Evolutionary conservation across 148 eudicot species (phyloP).

Genomic region (Chenopodium berlandieri): DNA sequence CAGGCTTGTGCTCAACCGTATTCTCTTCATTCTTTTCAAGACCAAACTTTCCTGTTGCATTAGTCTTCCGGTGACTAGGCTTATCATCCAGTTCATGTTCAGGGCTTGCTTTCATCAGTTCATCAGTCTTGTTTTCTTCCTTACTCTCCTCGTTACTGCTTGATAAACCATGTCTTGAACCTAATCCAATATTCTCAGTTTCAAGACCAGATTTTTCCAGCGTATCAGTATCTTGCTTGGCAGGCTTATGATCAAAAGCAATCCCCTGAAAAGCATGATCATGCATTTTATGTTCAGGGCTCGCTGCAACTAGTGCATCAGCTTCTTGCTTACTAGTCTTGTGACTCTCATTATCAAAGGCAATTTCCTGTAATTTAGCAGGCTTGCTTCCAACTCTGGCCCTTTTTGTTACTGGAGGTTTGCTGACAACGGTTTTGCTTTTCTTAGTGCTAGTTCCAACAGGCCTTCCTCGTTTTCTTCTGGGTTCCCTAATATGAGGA

Average conservation of each 20-base stretch:
- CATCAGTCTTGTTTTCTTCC: conserved; percentile 7
- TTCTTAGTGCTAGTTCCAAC: conserved; percentile 29
- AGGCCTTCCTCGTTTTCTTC: conserved; percentile 66
- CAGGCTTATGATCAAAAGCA: conserved; percentile 15
- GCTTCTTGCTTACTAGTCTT: conserved; percentile 18
- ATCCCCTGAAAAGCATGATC: conserved; percentile 4
- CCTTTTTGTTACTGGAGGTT: conserved; percentile 53
- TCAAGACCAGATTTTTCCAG: conserved; percentile 15
- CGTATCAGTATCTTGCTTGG: conserved; percentile 10
- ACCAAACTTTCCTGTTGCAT: neutral
- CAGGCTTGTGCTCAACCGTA: conserved; percentile 14
- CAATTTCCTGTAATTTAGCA: conserved; percentile 52
- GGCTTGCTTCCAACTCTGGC: conserved; percentile 50
- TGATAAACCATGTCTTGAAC: conserved; percentile 26
- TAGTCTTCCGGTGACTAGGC: neutral
- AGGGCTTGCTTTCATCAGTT: neutral
- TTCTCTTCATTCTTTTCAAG: neutral
- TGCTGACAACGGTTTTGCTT: conserved; percentile 38
- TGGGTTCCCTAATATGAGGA: conserved; percentile 33
- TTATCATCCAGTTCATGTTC: neutral
- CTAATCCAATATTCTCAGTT: conserved; percentile 19
- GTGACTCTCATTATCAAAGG: conserved; percentile 33
- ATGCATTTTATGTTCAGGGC: conserved; percentile 16
- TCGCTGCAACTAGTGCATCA: neutral
- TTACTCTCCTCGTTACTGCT: conserved; percentile 20